Base-by-base conservation (phyloP, 768 basidiomycete species). In the Rhizopogon roseolus region DNA sequence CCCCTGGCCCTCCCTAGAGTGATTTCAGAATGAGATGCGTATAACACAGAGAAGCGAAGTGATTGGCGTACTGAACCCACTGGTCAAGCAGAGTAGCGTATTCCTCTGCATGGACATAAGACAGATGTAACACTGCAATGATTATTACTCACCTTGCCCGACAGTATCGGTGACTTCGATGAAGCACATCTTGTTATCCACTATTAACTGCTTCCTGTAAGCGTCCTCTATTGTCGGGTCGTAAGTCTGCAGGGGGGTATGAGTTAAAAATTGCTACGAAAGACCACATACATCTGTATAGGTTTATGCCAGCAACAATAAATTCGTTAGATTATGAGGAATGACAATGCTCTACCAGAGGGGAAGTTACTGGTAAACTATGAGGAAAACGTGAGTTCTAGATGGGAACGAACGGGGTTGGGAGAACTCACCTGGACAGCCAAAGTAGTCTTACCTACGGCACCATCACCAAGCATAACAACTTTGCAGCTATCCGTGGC, bases 161-260 rank as follows among this genome's bases (percentile, higher is more conserved):
- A 94, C 95, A 62, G 95, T 97, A 73, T 98, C 94, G 69, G 97
- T 90, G 58, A 98, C 92, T 71, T 98, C 94, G 60, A 98, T 84
- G 69, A 94, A 89, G 73, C 93, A 95, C 84, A 94, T 94, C 62
- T 86, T 82, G 67, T 93, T 93, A 72, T 96, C 94, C 59, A 97
- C 93, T 53, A 94, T 85, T 62, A 94, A 81, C 68, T 94, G 93
- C 71, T 95, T 96, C 64, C 94, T 82, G 74, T 98, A 97, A 58
- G 93, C 93, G 70, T 97, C 94, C 74, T 98, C 94, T 82, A 98
- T 98, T 62, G 94, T 98, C 54, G 94, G 94, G 76, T 98, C 94
- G 71, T 98, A 98, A 50, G 93, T 93, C 92, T 96, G 60, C 53
- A 39, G 4, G 27, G 50, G 52, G 57, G 44, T 37, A 46, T 58